phyloP scores from a whole-genome alignment of 805 yeast species.

The Wickerhamiella sergipiensis region DNA sequence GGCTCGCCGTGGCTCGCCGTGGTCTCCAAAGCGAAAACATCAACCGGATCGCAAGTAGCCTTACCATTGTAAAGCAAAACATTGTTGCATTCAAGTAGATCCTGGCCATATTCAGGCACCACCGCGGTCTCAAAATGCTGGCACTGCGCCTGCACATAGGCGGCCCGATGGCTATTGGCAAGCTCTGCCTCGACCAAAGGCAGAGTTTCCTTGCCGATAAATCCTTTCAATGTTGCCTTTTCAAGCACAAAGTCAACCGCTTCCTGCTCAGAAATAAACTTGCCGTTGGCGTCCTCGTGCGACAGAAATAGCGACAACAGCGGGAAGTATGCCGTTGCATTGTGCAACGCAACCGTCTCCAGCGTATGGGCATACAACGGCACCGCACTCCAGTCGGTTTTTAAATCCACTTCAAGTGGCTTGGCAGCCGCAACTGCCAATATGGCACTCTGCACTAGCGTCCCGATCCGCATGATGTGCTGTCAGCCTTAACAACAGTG shows the following conservation, averaged over 20 bases:
- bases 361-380: slow-evolving; percentile 6
- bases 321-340: slow-evolving; percentile 24
- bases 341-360: slow-evolving; percentile 23
- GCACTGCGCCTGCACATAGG: slow-evolving; percentile 54
- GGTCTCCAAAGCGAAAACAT: slow-evolving; percentile 66
- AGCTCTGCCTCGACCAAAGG: slow-evolving; percentile 30
- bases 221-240: slow-evolving; percentile 9
- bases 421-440: slow-evolving; percentile 2
- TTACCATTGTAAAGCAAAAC: slow-evolving; percentile 43
- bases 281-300: slow-evolving; percentile 9
- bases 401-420: slow-evolving; percentile 6
- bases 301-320: slow-evolving; percentile 17
- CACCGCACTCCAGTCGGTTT: slow-evolving; percentile 7
- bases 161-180: slow-evolving; percentile 37
- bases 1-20: slow-evolving; percentile 16
- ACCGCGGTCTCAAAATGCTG: slow-evolving; percentile 32
- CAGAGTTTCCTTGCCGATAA: slow-evolving; percentile 10
- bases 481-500: neutral
- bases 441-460: neutral
- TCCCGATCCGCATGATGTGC: neutral
- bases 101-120: slow-evolving; percentile 22
- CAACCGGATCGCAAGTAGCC: slow-evolving; percentile 52
- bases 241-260: slow-evolving; percentile 13
- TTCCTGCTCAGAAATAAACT: slow-evolving; percentile 7
- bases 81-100: slow-evolving; percentile 28